Percentiles rank a stretch among this genome's conserved stretches.
These are phyloP conservation scores for Prunus persica DNA, from an alignment of 306 rosid genomes.

Conservation along the genomic window DNA sequence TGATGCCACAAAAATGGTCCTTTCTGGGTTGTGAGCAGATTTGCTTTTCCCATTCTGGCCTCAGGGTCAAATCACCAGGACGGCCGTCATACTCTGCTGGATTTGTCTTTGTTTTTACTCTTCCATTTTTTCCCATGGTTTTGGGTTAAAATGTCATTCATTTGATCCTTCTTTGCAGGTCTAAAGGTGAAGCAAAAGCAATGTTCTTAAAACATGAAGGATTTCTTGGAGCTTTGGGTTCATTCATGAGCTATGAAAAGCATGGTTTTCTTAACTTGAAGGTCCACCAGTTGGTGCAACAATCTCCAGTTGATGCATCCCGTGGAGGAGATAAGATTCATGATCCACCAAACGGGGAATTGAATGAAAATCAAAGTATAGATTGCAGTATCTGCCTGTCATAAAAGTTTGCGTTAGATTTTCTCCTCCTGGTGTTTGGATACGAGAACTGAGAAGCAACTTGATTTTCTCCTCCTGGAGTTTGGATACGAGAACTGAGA, in stretches of 20 bases:
- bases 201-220: constrained; percentile 95
- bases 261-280: constrained; percentile 53
- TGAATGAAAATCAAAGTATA: constrained; percentile 65
- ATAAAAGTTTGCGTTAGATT: constrained; percentile 18
- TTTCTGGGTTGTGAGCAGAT: neutral
- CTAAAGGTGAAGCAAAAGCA: constrained; percentile 93
- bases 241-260: constrained; percentile 74
- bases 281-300: constrained; percentile 40
- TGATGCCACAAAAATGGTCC: neutral
- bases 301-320: constrained; percentile 35
- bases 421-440: neutral
- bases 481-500: neutral
- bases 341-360: constrained; percentile 38
- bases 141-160: neutral
- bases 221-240: constrained; percentile 91
- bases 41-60: neutral
- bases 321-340: constrained; percentile 39
- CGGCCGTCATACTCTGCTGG: neutral
- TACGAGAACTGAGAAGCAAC: constrained; percentile 26
- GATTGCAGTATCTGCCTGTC: constrained; percentile 64
- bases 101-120: neutral
- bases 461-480: neutral
- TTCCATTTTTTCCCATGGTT: neutral
- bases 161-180: constrained; percentile 47
- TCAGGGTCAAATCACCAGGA: neutral